Base-by-base conservation (phyloP, 352 stramenopile genomes). In the Pythium graminicola region DNA sequence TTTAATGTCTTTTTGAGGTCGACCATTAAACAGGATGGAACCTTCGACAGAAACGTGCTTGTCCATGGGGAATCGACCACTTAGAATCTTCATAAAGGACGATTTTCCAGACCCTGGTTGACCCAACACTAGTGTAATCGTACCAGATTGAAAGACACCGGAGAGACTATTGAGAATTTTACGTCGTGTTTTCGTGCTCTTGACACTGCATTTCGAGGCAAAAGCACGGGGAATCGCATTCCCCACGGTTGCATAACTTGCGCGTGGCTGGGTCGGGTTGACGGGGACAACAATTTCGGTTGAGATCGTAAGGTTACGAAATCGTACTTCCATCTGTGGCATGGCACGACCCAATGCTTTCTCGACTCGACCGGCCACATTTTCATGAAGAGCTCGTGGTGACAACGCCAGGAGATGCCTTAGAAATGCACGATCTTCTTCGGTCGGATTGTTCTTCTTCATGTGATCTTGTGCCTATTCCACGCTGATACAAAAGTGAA, bases 11-110 rank as follows among this genome's bases (percentile, higher is more conserved):
- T 64, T 28, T 8, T 62, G 60, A 5, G 53, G 26, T n/a, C 64
- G 13, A 13, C 74, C 72, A 46, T 83, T 83, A 66, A 80, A 83
- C 35, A 55, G 66, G 49, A 85, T 61, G 14, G 69, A 54, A 5
- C 74, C 72, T 16, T 63, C 48, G 5, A 86, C 20, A 1, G 11
- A 49, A 33, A 83, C 63, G 29, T 60, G 65, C 51, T 69, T 77
- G 42, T 67, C 50, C 19, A 76, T 48, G 2, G 62, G 68, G 53
- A 86, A 81, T 1, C 69, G 68, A 4, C 71, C 70, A 32, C 64
- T 76, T 17, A 86, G 56, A 7, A 78, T 17, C 55, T 84, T 81
- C 55, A 86, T 70, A 23, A 81, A 48, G 41, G 77, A 61, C 9
- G 73, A 70, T 52, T 58, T 64, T 33, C 56, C 56, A 11, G 56